These are phyloP conservation scores for Biscogniauxia sp. DNA, from an alignment of 2,329 filamentous ascomycete genomes.

Conservation along the genomic window DNA sequence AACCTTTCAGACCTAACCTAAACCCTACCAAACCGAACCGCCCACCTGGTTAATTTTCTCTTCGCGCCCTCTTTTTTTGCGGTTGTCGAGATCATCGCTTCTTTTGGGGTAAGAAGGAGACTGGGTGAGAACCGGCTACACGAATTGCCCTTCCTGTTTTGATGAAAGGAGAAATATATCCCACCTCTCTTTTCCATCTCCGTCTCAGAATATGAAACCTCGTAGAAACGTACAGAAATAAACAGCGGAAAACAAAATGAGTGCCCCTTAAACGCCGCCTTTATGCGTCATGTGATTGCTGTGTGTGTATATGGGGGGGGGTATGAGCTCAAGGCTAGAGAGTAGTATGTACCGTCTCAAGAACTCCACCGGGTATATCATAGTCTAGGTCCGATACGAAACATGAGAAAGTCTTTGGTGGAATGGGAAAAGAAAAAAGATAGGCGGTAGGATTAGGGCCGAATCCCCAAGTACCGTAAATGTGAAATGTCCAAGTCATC, in stretches of 20 bases:
- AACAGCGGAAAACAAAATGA: neutral
- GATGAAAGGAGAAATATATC: neutral
- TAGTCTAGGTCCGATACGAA: neutral
- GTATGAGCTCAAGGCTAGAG: conserved; percentile 1
- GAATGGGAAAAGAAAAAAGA: neutral
- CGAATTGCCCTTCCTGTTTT: neutral
- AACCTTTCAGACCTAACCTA: neutral
- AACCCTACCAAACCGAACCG: neutral
- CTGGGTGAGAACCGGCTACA: neutral
- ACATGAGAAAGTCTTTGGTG: neutral
- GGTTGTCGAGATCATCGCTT: neutral
- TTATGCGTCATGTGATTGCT: conserved; percentile 9
- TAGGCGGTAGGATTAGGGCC: neutral
- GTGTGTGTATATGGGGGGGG: conserved; percentile 3
- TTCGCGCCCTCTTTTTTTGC: neutral
- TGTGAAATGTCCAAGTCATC: too few species aligned
- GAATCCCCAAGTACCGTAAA: too few species aligned
- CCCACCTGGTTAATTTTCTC: neutral
- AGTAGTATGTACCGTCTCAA: conserved; percentile 1
- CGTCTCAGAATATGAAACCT: neutral
- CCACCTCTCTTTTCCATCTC: neutral
- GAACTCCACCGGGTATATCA: conserved; percentile 6
- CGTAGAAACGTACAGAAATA: neutral
- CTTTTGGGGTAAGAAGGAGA: neutral
- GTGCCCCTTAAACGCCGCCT: conserved; percentile 14